A percentile compares a stretch with the other conserved stretches of the same genome.
Evolutionary conservation across 2,329 filamentous ascomycete species (phyloP).

Genomic region (Aureobasidium sp.): DNA sequence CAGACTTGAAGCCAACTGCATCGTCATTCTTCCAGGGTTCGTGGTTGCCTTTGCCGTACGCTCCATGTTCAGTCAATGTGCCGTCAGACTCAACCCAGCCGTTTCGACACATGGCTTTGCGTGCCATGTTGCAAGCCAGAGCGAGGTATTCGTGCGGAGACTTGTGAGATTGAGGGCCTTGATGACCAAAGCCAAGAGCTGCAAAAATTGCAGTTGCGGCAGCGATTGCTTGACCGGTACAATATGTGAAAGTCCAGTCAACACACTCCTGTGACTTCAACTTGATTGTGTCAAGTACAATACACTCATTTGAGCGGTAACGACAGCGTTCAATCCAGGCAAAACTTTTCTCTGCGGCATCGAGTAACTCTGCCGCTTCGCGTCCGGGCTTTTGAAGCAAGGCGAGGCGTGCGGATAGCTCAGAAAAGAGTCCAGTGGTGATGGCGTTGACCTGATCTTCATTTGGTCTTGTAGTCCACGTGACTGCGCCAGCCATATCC

Average conservation of each 20-base stretch:
- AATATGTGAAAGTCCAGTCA: slow-evolving; percentile 27
- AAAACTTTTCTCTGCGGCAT: slow-evolving; percentile 22
- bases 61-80: slow-evolving; percentile 23
- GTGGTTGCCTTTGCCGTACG: slow-evolving; percentile 23
- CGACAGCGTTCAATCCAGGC: slow-evolving; percentile 25
- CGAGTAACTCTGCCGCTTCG: slow-evolving; percentile 18
- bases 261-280: slow-evolving; percentile 21
- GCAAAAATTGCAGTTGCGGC: slow-evolving; percentile 21
- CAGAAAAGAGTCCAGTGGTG: slow-evolving; percentile 21
- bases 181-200: background rate
- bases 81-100: slow-evolving; percentile 25
- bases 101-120: slow-evolving; percentile 21
- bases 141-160: slow-evolving; percentile 21
- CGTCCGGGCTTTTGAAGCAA: slow-evolving; percentile 13
- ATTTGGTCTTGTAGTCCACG: slow-evolving; percentile 14
- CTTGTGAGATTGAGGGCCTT: background rate
- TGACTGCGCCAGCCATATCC: slow-evolving; percentile 24
- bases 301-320: slow-evolving; percentile 22
- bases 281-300: slow-evolving; percentile 25
- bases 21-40: slow-evolving; percentile 24
- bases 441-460: slow-evolving; percentile 19
- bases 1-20: slow-evolving; percentile 26
- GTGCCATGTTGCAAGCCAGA: slow-evolving; percentile 24
- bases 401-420: slow-evolving; percentile 24
- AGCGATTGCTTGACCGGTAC: slow-evolving; percentile 25